These are phyloP conservation scores for Megacollybia marginata DNA, from an alignment of 768 basidiomycete species.

Conservation along the genomic window DNA sequence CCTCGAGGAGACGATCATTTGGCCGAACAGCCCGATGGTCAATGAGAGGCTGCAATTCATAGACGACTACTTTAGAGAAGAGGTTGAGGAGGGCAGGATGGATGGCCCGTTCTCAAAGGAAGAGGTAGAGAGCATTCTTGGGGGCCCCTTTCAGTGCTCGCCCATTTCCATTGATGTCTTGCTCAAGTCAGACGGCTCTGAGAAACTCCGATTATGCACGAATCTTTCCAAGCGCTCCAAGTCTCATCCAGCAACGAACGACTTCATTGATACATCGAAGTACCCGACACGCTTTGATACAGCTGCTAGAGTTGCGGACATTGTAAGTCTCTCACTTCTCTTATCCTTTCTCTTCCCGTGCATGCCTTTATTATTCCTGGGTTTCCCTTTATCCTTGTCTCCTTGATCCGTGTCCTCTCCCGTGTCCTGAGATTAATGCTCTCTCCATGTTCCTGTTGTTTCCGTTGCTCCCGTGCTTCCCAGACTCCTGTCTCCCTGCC, in stretches of 20 bases:
- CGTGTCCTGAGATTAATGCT: no score
- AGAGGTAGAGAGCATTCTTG: not conserved
- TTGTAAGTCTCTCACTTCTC: not conserved
- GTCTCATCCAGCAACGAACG: not conserved
- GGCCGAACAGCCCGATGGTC: not conserved
- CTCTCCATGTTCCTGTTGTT: no score
- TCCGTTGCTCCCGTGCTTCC: no score
- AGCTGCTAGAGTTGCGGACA: not conserved
- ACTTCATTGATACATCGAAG: not conserved
- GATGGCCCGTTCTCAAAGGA: not conserved
- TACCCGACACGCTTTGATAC: not conserved
- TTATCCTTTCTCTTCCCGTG: not conserved
- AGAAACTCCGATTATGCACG: not conserved
- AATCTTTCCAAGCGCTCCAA: not conserved
- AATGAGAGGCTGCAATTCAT: not conserved
- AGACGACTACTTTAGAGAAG: not conserved
- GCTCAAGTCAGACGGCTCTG: not conserved
- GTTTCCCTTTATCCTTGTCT: no score
- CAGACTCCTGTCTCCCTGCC: no score
- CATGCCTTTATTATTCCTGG: not conserved
- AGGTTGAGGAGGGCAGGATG: not conserved
- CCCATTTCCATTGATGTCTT: not conserved
- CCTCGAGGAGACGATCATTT: not conserved
- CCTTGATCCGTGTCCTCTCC: no score
- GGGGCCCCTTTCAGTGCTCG: not conserved